A percentile compares a stretch with the other conserved stretches of the same genome.
Conservation (phyloP, 805 yeast species). For the Candida michaelii region DNA sequence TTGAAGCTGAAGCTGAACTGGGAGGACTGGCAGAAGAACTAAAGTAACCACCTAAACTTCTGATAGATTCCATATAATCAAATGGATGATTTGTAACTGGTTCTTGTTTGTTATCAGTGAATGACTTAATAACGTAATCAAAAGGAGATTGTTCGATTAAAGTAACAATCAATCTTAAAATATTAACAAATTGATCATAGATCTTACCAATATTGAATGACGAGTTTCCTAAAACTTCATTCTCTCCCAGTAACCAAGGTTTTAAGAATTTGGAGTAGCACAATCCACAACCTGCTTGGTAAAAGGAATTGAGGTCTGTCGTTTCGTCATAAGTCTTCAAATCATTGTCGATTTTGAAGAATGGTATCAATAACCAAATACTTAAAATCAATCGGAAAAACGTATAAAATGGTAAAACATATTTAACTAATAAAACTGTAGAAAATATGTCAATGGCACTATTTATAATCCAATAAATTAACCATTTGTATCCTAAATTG, state of each 20-base stretch:
- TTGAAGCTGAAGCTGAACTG: not conserved
- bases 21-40: not conserved
- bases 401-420: constrained; percentile 55
- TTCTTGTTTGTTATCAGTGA: not conserved
- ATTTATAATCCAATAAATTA: constrained; percentile 63
- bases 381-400: constrained; percentile 48
- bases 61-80: constrained; percentile 6
- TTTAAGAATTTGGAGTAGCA: constrained; percentile 25
- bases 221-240: constrained; percentile 8
- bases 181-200: constrained; percentile 1
- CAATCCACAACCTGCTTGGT: constrained; percentile 33
- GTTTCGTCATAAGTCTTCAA: constrained; percentile 6
- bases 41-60: constrained; percentile 1
- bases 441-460: constrained; percentile 44
- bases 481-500: constrained; percentile 38
- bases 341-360: constrained; percentile 17
- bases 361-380: constrained; percentile 60
- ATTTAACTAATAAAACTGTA: constrained; percentile 43
- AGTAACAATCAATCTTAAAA: not conserved
- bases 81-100: not conserved
- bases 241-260: constrained; percentile 29
- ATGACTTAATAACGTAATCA: not conserved
- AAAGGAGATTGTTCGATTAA: constrained; percentile 3
- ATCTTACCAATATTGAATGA: constrained; percentile 9
- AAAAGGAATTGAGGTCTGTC: constrained; percentile 28